Evolutionary conservation across 2,329 filamentous ascomycete genomes (phyloP), one percentile per base, ranked within the genome.

Genomic region (Aureobasidium sp.): DNA sequence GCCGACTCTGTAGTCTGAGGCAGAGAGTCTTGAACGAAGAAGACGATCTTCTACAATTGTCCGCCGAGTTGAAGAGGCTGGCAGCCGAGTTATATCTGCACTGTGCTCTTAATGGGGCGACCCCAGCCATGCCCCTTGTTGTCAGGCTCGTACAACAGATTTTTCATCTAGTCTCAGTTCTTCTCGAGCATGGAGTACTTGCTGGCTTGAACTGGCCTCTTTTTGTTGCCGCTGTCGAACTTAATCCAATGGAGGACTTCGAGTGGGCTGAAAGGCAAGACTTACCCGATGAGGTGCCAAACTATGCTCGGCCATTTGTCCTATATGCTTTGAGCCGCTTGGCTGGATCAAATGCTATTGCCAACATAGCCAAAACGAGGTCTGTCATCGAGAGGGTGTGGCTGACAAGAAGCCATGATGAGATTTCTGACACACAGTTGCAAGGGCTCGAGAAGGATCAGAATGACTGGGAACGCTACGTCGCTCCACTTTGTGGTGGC

Each of bases 311-410:
- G 27, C 70, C 72, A 5, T 70, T 77, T 15, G 73, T 79, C 2
- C 64, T 79, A 14, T 71, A 72, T 27, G 71, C 74, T 11, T 64
- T 79, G n/a, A 70, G 74, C 3, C 70, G 70, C 1, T 75, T 80
- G 71, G 69, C 72, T 0, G 71, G 74, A 24, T 74, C 71, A 0
- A 77, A 76, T 1, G 68, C 79, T 0, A 77, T 76, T 1, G 68
- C 79, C 0, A 81, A 81, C 49, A 72, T 80, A 7, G 71, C 74
- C 11, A 73, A 76, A 22, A 79, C 77, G 8, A 70, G 76, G 12
- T 74, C 75, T 0, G 79, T 81, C 3, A 78, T 81, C 57, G 71
- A 75, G 11, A 78, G 77, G 48, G 73, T 81, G 12, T 81, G 79
- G 79, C 74, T 75, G 61, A 73, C 73, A 47, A 71, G 78, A 24